These are phyloP conservation scores for Puccinellia tenuiflora DNA, from an alignment of 176 grass and related monocot genomes.

Conservation along the genomic window DNA sequence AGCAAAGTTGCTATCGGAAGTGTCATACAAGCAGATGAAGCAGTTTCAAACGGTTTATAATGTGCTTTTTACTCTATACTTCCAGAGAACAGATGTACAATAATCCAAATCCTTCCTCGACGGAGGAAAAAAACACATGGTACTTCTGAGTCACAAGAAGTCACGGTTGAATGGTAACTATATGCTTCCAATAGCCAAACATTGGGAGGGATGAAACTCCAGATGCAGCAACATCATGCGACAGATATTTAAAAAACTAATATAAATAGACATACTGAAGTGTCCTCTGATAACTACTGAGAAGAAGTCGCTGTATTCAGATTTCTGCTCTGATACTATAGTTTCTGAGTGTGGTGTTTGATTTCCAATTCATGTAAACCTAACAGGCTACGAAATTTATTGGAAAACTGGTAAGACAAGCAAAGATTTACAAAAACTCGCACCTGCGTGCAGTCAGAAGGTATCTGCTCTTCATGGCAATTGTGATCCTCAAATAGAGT, in stretches of 20 bases:
- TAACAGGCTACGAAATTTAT: background rate
- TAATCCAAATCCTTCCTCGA: background rate
- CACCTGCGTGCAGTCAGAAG: conserved; percentile 80
- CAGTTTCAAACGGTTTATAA: background rate
- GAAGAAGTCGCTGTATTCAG: background rate
- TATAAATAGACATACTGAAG: conserved; percentile 17
- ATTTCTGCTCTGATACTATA: background rate
- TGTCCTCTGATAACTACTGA: background rate
- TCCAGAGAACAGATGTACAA: conserved; percentile 7
- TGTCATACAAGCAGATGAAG: conserved; percentile 7
- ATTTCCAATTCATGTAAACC: conserved; percentile 1
- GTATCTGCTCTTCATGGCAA: conserved; percentile 68
- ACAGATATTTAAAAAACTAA: background rate
- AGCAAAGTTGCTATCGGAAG: background rate
- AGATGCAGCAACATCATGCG: background rate
- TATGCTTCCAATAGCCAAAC: conserved; percentile 2
- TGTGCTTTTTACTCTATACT: background rate
- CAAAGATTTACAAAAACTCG: background rate
- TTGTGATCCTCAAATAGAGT: conserved; percentile 86
- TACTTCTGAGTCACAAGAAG: conserved; percentile 4
- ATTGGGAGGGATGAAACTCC: background rate
- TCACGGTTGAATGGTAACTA: background rate
- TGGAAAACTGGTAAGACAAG: conserved; percentile 9
- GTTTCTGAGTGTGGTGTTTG: background rate
- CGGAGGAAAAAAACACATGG: background rate